Evolutionary conservation across 2,329 filamentous ascomycete species (phyloP).

Genomic region (Apiospora malaysiana): DNA sequence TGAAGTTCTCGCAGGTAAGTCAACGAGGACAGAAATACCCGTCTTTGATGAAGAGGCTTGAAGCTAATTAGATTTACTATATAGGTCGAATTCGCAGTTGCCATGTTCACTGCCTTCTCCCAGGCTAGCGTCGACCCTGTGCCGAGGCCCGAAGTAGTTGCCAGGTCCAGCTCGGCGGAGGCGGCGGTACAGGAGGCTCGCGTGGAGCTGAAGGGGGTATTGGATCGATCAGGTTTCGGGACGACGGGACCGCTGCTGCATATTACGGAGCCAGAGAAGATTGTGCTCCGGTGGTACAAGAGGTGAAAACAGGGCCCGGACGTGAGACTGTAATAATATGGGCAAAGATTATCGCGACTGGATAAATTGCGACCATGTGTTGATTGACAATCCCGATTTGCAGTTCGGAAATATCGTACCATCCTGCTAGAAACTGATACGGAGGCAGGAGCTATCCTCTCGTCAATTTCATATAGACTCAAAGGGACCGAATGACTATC

Average conservation of each 20-base stretch:
- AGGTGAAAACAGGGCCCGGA: too few relatives aligned
- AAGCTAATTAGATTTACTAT: too few relatives aligned
- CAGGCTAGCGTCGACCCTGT: conserved; percentile 12
- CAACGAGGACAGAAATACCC: too few relatives aligned
- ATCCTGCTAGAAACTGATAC: background rate
- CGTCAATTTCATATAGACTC: background rate
- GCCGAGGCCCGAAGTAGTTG: conserved; percentile 4
- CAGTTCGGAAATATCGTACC: background rate
- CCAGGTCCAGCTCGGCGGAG: background rate
- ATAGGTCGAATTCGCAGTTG: conserved; percentile 17
- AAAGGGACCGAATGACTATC: background rate
- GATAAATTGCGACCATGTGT: background rate
- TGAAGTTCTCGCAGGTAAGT: conserved; percentile 20
- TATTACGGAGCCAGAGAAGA: conserved; percentile 19
- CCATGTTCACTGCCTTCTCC: conserved; percentile 19
- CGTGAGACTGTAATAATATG: too few relatives aligned
- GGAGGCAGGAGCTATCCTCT: background rate
- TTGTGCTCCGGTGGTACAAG: conserved; percentile 16
- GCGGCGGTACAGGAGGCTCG: background rate
- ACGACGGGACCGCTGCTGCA: conserved; percentile 16
- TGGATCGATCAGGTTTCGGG: conserved; percentile 3
- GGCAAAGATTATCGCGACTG: too few relatives aligned
- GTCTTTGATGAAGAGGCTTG: too few relatives aligned
- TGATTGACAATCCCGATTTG: background rate
- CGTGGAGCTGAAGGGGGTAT: background rate